Evolutionary conservation across 2,329 filamentous ascomycete species (phyloP), one percentile per base, ranked within the genome.

Genomic region (Fusarium metavorans): DNA sequence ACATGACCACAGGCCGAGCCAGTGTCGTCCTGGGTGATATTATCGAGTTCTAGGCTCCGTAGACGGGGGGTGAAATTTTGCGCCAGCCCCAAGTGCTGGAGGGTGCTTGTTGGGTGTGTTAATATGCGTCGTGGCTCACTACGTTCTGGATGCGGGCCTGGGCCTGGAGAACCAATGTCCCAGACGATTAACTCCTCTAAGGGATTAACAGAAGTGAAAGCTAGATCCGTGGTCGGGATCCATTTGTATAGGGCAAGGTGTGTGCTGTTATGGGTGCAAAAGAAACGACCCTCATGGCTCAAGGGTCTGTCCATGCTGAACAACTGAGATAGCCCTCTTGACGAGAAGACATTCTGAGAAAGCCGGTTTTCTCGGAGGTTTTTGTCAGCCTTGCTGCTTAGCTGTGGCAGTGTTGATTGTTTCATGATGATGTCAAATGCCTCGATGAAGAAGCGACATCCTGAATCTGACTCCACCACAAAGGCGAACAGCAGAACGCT

Each of bases 201-300:
- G 0, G 89, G 89, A 14, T 87, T 85, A 74, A 89, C 87, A 61
- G 90, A 87, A 39, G 86, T 86, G 83, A 88, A 89, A 41, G 87
- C 83, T 52, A 87, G 54, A 87, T 86, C 72, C 88, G 88, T 3
- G 88, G 87, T 74, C 91, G 89, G 35, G 25, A 20, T 57, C 90
- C 90, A 92, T 32, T 88, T 84, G 79, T 92, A 92, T 16, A 91
- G 83, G 43, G 85, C 89, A 80, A 92, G 92, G 78, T 92, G 90
- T 0, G 85, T 89, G 16, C 84, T 77, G 57, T 84, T 91, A 78
- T 92, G 91, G 1, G 88, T 82, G 11, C 89, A 92, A 80, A 89
- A 91, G 84, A 92, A 91, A n/a, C 90, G 87, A 77, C 91, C 89
- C 43, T 84, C 82, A n/a, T 84, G 82, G 74, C 87, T 88, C 8